phyloP scores from a whole-genome alignment of 768 basidiomycete species.

The Phanerochaete carnosa region DNA sequence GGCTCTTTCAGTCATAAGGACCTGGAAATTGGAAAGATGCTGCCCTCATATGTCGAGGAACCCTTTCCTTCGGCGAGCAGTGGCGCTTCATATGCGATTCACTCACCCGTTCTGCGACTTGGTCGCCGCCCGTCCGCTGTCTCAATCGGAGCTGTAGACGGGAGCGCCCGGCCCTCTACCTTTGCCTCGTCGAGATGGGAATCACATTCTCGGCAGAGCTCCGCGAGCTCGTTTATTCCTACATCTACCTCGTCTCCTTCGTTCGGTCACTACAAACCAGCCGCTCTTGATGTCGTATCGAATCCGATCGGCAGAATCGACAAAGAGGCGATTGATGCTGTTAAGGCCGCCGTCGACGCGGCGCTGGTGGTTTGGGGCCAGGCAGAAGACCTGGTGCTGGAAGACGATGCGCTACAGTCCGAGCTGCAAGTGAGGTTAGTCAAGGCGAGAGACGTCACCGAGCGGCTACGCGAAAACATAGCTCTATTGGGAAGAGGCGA shows the following conservation, averaged over 20 bases:
- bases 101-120: constrained; percentile 22
- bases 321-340: constrained; percentile 74
- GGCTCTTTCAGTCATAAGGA: constrained; percentile 96
- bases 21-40: constrained; percentile 79
- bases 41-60: constrained; percentile 60
- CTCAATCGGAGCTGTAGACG: constrained; percentile 2
- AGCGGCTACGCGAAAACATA: constrained; percentile 57
- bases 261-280: constrained; percentile 33
- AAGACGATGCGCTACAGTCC: constrained; percentile 37
- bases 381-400: constrained; percentile 65
- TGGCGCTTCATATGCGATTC: constrained; percentile 15
- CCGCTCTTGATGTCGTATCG: constrained; percentile 43
- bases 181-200: constrained; percentile 25
- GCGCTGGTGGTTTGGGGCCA: constrained; percentile 82
- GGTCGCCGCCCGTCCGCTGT: constrained; percentile 21
- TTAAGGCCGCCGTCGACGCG: constrained; percentile 73
- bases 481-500: constrained; percentile 56
- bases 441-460: constrained; percentile 62
- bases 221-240: constrained; percentile 39
- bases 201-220: constrained; percentile 41
- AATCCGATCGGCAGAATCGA: constrained; percentile 67
- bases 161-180: constrained; percentile 5
- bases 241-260: constrained; percentile 39
- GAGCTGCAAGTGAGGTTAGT: constrained; percentile 54
- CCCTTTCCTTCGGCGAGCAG: constrained; percentile 37